Evolutionary conservation across 106 monocot genomes (phyloP).

Genomic region (Acorus calamus): DNA sequence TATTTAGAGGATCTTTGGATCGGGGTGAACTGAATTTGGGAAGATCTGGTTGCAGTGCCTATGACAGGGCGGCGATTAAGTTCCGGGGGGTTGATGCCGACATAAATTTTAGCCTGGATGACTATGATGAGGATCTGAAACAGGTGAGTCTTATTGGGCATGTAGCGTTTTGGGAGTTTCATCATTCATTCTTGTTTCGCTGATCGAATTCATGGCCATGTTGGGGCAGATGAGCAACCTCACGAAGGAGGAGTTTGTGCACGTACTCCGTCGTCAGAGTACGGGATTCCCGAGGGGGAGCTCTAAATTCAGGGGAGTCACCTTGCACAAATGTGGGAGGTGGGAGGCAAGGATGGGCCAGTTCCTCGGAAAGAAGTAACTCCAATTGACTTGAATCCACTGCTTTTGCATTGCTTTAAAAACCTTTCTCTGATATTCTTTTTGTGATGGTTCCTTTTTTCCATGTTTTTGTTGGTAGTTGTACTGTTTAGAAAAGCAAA

Average conservation of each 20-base stretch:
- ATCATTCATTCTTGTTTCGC: not conserved
- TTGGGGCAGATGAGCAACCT: conserved; percentile 61
- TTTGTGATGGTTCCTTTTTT: not conserved
- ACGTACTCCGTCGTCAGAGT: conserved; percentile 85
- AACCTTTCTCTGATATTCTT: not conserved
- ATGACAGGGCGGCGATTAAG: conserved; percentile 56
- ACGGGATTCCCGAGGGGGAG: conserved; percentile 88
- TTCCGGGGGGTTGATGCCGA: conserved; percentile 53
- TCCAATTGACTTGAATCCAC: no score
- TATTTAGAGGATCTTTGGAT: no score
- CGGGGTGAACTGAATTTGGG: no score
- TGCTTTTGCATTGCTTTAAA: not conserved
- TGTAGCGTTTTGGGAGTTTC: not conserved
- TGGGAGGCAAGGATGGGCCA: conserved; percentile 99
- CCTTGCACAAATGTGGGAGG: conserved; percentile 95
- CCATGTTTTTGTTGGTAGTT: no score
- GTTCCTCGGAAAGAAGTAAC: conserved; percentile 86
- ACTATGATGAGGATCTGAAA: conserved; percentile 52
- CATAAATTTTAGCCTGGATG: conserved; percentile 52
- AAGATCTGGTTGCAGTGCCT: conserved; percentile 23
- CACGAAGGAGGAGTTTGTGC: conserved; percentile 90
- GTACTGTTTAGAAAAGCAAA: no score
- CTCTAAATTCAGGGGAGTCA: conserved; percentile 91
- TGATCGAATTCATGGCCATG: not conserved
- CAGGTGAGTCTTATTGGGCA: conserved; percentile 18